These are phyloP conservation scores for Xylariaceae sp. DNA, from an alignment of 2,329 filamentous ascomycete genomes.

Conservation along the genomic window DNA sequence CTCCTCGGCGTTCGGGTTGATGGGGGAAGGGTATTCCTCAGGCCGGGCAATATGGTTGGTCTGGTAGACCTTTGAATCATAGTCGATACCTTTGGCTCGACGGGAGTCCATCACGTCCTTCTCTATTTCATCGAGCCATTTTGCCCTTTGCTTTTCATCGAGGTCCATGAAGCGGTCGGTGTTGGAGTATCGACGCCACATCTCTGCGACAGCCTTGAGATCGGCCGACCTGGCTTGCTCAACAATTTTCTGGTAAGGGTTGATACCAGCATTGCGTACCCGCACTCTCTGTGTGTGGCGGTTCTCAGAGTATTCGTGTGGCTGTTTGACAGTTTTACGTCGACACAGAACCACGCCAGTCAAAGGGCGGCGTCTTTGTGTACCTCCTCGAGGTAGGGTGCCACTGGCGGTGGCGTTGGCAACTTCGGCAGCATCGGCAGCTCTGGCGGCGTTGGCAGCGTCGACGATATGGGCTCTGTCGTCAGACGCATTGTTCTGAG, in stretches of 20 bases:
- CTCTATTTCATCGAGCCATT: constrained; percentile 13
- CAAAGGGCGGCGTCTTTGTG: no score
- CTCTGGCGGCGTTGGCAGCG: no score
- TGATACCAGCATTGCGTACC: constrained; percentile 17
- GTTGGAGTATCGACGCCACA: constrained; percentile 11
- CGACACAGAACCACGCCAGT: no score
- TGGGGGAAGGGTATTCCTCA: not conserved
- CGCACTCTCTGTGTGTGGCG: constrained; percentile 22
- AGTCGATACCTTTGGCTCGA: constrained; percentile 11
- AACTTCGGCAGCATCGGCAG: no score
- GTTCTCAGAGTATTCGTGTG: constrained; percentile 25
- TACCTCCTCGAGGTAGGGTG: no score
- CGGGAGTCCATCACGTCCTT: constrained; percentile 19
- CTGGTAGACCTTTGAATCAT: not conserved
- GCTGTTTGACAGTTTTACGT: constrained; percentile 6
- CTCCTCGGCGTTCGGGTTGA: not conserved
- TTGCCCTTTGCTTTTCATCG: not conserved
- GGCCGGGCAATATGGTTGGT: not conserved
- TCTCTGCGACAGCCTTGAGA: constrained; percentile 19
- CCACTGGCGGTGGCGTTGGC: no score
- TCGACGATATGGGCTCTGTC: no score
- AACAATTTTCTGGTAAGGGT: constrained; percentile 7
- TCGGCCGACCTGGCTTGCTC: constrained; percentile 22
- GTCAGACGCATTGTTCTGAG: no score
- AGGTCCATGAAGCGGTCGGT: constrained; percentile 10